Percentiles rank a stretch among this genome's conserved stretches.
These are phyloP conservation scores for Dryas alaskensis DNA, from an alignment of 306 rosid species.

Conservation along the genomic window DNA sequence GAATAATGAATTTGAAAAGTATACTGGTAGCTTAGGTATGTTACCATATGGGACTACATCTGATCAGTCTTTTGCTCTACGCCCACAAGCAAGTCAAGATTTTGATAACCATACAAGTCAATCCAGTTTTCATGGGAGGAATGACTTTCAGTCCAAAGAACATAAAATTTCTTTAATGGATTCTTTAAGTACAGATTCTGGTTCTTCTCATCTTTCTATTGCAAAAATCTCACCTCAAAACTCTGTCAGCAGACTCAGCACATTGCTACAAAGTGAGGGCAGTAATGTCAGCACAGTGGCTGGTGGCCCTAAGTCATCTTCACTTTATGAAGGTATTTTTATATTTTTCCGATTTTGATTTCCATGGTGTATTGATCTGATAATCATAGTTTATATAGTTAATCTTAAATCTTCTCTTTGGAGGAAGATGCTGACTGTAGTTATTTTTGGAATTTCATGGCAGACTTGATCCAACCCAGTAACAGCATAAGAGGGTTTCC, in stretches of 20 bases:
- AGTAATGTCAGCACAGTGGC: constrained; percentile 22
- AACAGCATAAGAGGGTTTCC: constrained; percentile 23
- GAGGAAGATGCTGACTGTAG: constrained; percentile 18
- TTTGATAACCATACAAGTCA: constrained; percentile 41
- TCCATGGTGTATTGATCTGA: constrained; percentile 8
- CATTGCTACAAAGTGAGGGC: too few relatives aligned
- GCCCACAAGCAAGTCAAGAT: constrained; percentile 41
- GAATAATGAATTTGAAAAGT: constrained; percentile 33
- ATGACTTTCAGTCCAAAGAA: constrained; percentile 43
- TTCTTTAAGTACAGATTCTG: constrained; percentile 35
- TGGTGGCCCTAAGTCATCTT: constrained; percentile 35
- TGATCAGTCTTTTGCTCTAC: constrained; percentile 34
- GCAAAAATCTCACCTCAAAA: constrained; percentile 49
- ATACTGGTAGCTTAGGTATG: constrained; percentile 33
- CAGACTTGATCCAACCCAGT: constrained; percentile 32
- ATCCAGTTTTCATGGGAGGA: constrained; percentile 38
- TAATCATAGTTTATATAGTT: background rate
- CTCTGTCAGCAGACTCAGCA: constrained; percentile 39
- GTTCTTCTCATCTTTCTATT: constrained; percentile 40
- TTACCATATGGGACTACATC: constrained; percentile 37
- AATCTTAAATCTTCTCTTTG: constrained; percentile 20
- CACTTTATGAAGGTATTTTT: constrained; percentile 53
- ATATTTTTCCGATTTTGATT: constrained; percentile 16
- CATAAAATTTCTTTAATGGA: constrained; percentile 41
- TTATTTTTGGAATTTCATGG: constrained; percentile 24